phyloP scores from a whole-genome alignment of 176 grass and related monocot genomes.

The Triticum aestivum region DNA sequence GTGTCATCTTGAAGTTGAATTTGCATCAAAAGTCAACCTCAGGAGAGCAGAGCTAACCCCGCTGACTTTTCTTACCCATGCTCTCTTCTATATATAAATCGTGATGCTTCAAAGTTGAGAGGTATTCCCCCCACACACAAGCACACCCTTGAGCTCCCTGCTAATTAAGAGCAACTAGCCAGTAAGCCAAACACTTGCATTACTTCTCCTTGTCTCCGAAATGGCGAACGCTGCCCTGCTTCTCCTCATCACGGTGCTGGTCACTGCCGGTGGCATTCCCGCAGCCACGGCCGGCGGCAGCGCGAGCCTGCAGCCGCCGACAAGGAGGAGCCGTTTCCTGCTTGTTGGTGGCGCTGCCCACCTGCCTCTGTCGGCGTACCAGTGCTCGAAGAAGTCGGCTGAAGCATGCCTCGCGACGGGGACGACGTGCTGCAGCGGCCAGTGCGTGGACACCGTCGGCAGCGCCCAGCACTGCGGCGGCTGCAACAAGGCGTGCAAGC shows the following conservation, averaged over 20 bases:
- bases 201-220: no score
- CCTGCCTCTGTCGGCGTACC: neutral
- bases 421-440: neutral
- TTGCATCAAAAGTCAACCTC: neutral
- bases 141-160: neutral
- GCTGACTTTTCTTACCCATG: neutral
- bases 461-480: neutral
- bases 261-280: neutral
- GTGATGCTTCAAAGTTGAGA: no score
- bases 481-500: neutral
- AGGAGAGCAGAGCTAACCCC: neutral
- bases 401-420: conserved; percentile 24
- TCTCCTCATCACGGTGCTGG: neutral
- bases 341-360: neutral
- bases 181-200: neutral
- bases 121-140: neutral
- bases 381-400: conserved; percentile 16
- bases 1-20: neutral
- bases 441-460: neutral
- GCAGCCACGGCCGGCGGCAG: neutral
- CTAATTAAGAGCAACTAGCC: neutral
- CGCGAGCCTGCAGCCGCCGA: neutral
- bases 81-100: neutral
- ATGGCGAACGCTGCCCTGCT: neutral
- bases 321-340: conserved; percentile 24